phyloP scores from a whole-genome alignment of 2,329 filamentous ascomycete genomes.

The Onygenales sp. region DNA sequence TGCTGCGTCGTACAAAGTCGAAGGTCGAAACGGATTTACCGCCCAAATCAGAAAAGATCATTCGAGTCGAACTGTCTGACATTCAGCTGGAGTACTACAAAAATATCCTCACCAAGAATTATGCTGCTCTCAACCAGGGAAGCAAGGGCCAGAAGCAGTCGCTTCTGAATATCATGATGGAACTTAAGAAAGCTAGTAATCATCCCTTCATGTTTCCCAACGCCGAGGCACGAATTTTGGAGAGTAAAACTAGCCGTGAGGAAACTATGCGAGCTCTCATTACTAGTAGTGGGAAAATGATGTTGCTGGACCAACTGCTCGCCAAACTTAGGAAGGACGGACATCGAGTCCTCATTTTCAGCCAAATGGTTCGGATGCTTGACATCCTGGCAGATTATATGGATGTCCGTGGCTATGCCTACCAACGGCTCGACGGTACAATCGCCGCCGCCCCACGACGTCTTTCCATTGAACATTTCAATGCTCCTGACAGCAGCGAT shows the following conservation, averaged over 20 bases:
- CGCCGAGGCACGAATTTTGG: constrained; percentile 80
- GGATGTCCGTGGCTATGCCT: constrained; percentile 84
- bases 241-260: constrained; percentile 70
- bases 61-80: constrained; percentile 92
- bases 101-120: constrained; percentile 95
- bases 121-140: constrained; percentile 84
- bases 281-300: constrained; percentile 98
- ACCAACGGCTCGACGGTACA: constrained; percentile 89
- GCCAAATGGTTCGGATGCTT: constrained; percentile 98
- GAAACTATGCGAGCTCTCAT: constrained; percentile 89
- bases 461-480: constrained; percentile 96
- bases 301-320: constrained; percentile 91
- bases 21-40: constrained; percentile 95
- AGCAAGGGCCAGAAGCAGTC: constrained; percentile 89
- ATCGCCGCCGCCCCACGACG: constrained; percentile 80
- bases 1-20: constrained; percentile 90
- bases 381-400: constrained; percentile 94
- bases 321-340: constrained; percentile 88
- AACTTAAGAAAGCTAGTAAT: constrained; percentile 97
- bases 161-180: constrained; percentile 97
- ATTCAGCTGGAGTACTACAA: constrained; percentile 98
- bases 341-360: constrained; percentile 95
- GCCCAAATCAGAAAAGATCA: constrained; percentile 97
- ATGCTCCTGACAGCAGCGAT: constrained; percentile 88
- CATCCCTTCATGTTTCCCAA: constrained; percentile 97